These are phyloP conservation scores for Flagelloscypha sp. DNA, from an alignment of 768 basidiomycete genomes.

Conservation along the genomic window DNA sequence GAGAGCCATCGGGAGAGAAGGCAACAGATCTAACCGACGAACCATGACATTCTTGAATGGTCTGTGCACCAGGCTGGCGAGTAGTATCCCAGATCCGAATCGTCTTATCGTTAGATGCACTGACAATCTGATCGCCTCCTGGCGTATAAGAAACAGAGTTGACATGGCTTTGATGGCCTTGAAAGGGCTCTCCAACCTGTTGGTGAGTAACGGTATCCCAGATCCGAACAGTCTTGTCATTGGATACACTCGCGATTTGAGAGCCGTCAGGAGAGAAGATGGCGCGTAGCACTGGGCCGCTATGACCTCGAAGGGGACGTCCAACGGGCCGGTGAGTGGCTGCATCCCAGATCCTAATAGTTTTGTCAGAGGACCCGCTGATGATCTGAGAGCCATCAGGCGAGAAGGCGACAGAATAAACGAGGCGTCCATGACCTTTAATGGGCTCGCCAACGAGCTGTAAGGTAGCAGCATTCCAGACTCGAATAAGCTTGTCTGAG, in stretches of 20 bases:
- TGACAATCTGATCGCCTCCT: constrained; percentile 31
- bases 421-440: no score
- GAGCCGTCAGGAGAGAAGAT: constrained; percentile 9
- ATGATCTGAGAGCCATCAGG: constrained; percentile 1
- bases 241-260: constrained; percentile 7
- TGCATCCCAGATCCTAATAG: constrained; percentile 6
- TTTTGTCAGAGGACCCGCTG: not conserved
- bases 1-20: constrained; percentile 1
- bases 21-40: constrained; percentile 24
- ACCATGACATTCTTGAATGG: constrained; percentile 10
- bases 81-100: constrained; percentile 10
- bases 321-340: constrained; percentile 1
- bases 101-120: constrained; percentile 26
- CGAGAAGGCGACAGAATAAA: no score
- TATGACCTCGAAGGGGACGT: constrained; percentile 5
- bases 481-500: no score
- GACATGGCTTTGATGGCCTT: constrained; percentile 14
- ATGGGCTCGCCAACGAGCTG: no score
- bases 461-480: no score
- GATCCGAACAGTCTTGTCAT: constrained; percentile 5
- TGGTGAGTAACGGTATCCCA: constrained; percentile 9
- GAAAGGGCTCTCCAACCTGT: not conserved
- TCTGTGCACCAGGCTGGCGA: constrained; percentile 15
- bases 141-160: constrained; percentile 29
- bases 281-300: not conserved